phyloP scores from a whole-genome alignment of 768 basidiomycete species.

The Mrakia gelida region DNA sequence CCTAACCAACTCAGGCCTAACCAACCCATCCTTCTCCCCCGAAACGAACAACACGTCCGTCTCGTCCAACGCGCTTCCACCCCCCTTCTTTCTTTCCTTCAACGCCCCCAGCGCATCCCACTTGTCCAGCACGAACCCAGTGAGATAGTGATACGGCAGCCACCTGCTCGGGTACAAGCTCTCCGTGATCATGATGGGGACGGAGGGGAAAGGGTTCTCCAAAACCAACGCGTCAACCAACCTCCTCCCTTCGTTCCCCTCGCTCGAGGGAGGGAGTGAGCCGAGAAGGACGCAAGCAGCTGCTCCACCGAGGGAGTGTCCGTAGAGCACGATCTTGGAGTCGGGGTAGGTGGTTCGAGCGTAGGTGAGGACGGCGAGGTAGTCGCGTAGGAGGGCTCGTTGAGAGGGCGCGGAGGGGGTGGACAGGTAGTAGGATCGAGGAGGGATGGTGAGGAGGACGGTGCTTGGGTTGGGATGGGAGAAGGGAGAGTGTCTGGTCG shows the following conservation, averaged over 20 bases:
- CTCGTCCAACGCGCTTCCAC: conserved; percentile 43
- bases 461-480: conserved; percentile 24
- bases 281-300: conserved; percentile 49
- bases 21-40: conserved; percentile 51
- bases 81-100: conserved; percentile 34
- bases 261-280: not conserved
- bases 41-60: conserved; percentile 34
- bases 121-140: conserved; percentile 48
- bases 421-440: conserved; percentile 55
- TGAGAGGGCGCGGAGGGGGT: conserved; percentile 48
- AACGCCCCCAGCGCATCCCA: conserved; percentile 51
- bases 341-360: conserved; percentile 44
- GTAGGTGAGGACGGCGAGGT: conserved; percentile 44
- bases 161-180: conserved; percentile 50
- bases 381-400: conserved; percentile 48
- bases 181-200: conserved; percentile 49
- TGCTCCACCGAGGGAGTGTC: conserved; percentile 54
- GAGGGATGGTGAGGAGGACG: conserved; percentile 48
- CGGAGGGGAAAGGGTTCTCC: conserved; percentile 54
- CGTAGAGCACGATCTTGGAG: conserved; percentile 48
- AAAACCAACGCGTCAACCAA: conserved; percentile 47
- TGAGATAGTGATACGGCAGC: conserved; percentile 55
- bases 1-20: conserved; percentile 48
- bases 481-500: conserved; percentile 13
- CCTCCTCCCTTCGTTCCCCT: not conserved